phyloP scores from a whole-genome alignment of 1,284 basidiomycete species.

The Cryptococcus hybrid region DNA sequence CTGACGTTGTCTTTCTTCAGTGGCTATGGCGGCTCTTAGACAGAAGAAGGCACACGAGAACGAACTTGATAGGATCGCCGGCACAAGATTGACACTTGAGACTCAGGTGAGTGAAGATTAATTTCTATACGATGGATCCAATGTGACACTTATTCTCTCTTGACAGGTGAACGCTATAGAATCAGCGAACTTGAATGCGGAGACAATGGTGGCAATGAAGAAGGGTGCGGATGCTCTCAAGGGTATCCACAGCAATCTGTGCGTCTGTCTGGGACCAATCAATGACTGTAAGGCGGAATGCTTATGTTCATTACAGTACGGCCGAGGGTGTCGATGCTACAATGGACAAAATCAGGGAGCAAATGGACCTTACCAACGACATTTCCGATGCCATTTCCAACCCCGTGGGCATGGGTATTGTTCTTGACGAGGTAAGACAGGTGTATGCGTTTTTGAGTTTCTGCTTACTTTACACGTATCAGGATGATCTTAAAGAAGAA shows the following conservation, averaged over 20 bases:
- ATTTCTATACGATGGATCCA: background rate
- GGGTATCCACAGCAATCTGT: constrained; percentile 90
- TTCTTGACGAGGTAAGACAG: constrained; percentile 67
- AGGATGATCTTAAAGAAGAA: constrained; percentile 82
- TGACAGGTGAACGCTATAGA: constrained; percentile 84
- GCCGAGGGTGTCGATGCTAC: constrained; percentile 89
- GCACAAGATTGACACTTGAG: constrained; percentile 89
- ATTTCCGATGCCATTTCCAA: constrained; percentile 92
- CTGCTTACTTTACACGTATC: constrained; percentile 5
- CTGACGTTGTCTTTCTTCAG: constrained; percentile 51
- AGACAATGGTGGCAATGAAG: constrained; percentile 98
- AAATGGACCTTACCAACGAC: constrained; percentile 92
- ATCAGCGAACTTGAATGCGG: constrained; percentile 96
- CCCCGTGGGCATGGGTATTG: constrained; percentile 64
- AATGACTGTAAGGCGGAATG: background rate
- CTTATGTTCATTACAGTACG: constrained; percentile 56
- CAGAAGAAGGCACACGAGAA: constrained; percentile 90
- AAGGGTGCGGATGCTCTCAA: constrained; percentile 84
- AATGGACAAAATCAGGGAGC: constrained; percentile 88
- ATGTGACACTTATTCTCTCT: background rate
- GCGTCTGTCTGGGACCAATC: constrained; percentile 37
- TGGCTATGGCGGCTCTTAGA: constrained; percentile 84
- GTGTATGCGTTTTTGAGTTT: background rate
- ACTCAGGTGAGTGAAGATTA: constrained; percentile 61
- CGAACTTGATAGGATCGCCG: constrained; percentile 83